These are phyloP conservation scores for Eruca vesicaria DNA, from an alignment of 441 rosid species.

Conservation along the genomic window DNA sequence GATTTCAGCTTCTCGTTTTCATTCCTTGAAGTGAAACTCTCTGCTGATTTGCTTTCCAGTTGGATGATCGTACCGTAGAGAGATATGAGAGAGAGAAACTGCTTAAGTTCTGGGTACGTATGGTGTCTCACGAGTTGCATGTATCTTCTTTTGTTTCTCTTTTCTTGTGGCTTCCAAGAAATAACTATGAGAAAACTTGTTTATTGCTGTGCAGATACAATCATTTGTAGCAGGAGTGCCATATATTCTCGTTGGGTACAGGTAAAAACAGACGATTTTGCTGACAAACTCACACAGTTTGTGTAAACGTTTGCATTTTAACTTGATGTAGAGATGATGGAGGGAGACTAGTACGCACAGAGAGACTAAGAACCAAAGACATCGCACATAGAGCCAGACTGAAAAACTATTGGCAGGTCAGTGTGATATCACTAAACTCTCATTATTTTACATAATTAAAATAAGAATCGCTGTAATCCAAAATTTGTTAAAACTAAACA, in stretches of 20 bases:
- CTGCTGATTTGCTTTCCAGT: slow-evolving; percentile 40
- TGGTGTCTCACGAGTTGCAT: background rate
- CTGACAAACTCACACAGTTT: background rate
- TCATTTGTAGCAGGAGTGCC: slow-evolving; percentile 95
- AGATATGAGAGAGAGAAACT: slow-evolving; percentile 88
- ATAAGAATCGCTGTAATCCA: background rate
- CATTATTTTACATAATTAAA: background rate
- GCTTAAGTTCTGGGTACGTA: slow-evolving; percentile 84
- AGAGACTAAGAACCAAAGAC: slow-evolving; percentile 84
- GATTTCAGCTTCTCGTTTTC: slow-evolving; percentile 4
- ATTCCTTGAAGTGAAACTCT: background rate
- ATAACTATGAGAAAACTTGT: background rate
- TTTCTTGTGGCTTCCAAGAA: background rate
- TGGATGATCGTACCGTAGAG: slow-evolving; percentile 79
- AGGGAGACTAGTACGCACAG: slow-evolving; percentile 88
- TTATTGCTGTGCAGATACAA: slow-evolving; percentile 62
- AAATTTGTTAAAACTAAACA: background rate
- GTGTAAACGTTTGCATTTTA: background rate
- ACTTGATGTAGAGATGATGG: slow-evolving; percentile 63
- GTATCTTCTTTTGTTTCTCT: background rate
- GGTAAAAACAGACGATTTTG: slow-evolving; percentile 33
- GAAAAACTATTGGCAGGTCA: slow-evolving; percentile 97
- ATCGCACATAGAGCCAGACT: slow-evolving; percentile 77
- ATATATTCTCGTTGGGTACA: slow-evolving; percentile 79
- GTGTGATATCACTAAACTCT: slow-evolving; percentile 15